These are phyloP conservation scores for Sporothrix pseudoabietina DNA, from an alignment of 2,329 filamentous ascomycete species.

Conservation along the genomic window DNA sequence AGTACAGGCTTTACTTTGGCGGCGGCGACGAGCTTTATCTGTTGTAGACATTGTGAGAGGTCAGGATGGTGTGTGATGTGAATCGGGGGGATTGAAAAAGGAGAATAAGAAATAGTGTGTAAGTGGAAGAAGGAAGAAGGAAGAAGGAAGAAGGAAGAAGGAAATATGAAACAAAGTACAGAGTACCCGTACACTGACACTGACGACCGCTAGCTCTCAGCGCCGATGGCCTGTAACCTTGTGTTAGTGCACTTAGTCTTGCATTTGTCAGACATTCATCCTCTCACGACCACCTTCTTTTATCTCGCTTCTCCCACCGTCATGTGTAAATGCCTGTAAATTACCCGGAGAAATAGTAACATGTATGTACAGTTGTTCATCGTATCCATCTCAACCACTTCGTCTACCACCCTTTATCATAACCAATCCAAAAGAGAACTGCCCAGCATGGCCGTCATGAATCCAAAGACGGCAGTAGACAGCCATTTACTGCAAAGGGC, in stretches of 20 bases:
- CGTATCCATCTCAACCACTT: background rate
- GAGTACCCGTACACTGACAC: background rate
- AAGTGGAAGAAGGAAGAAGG: background rate
- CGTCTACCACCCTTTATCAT: background rate
- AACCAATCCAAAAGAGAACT: background rate
- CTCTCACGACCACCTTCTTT: background rate
- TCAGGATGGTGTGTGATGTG: background rate
- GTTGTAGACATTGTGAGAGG: background rate
- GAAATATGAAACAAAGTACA: background rate
- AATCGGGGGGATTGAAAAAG: background rate
- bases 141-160: background rate
- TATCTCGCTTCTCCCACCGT: background rate
- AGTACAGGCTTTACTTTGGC: slow-evolving; percentile 10
- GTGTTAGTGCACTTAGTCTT: background rate
- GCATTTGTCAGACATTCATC: background rate
- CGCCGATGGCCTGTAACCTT: background rate
- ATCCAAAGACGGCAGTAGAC: background rate
- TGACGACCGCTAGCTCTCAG: background rate
- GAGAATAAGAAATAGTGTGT: background rate
- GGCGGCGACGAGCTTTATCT: background rate
- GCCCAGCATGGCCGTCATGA: background rate
- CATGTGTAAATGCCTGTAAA: background rate
- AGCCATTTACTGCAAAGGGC: background rate
- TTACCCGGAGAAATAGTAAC: background rate
- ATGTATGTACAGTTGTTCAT: background rate